phyloP scores from a whole-genome alignment of 345 rosid species.

The Salix purpurea region DNA sequence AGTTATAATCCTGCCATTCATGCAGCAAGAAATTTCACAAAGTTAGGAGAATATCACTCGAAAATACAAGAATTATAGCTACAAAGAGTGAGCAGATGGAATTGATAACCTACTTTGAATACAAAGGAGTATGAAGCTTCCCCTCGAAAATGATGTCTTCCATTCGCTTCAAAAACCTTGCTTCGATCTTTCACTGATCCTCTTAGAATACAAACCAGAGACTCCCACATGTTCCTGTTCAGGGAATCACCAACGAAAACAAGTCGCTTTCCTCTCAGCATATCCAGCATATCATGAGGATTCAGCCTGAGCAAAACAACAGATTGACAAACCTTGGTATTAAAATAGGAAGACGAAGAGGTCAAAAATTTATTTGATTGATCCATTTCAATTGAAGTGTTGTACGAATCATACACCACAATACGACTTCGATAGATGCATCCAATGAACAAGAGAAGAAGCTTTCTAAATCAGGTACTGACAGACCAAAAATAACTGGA shows the following conservation, averaged over 20 bases:
- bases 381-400: not conserved
- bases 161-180: slow-evolving; percentile 73
- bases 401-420: not conserved
- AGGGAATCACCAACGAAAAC: slow-evolving; percentile 90
- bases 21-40: slow-evolving; percentile 3
- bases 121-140: slow-evolving; percentile 84
- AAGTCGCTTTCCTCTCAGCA: slow-evolving; percentile 81
- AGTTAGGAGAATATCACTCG: not conserved
- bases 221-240: slow-evolving; percentile 98
- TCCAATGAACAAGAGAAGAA: not conserved
- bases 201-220: slow-evolving; percentile 81
- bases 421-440: not conserved
- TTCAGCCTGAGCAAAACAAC: slow-evolving; percentile 43
- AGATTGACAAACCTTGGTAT: not conserved
- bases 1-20: slow-evolving; percentile 59
- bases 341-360: not conserved
- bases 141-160: slow-evolving; percentile 65
- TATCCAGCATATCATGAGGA: slow-evolving; percentile 55
- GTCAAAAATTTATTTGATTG: not conserved
- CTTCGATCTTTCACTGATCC: slow-evolving; percentile 53
- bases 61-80: not conserved
- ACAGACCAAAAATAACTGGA: not conserved
- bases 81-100: not conserved
- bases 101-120: slow-evolving; percentile 54
- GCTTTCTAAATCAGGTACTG: not conserved